phyloP scores from a whole-genome alignment of 1,284 basidiomycete genomes.

The Coriolopsis trogii region DNA sequence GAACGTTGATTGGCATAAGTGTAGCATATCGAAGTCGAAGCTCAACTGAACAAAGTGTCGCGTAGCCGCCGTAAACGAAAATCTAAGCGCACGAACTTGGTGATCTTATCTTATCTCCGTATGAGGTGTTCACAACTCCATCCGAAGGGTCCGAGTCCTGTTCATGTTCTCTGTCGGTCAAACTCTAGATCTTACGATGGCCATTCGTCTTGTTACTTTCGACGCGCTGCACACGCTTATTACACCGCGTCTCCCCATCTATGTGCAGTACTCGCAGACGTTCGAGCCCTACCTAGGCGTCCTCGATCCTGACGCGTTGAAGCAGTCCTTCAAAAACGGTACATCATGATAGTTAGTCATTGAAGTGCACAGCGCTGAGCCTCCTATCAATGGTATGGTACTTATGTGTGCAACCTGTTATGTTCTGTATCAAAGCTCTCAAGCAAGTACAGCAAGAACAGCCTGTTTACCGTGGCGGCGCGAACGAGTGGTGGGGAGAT shows the following conservation, averaged over 20 bases:
- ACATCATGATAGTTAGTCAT: slow-evolving; percentile 16
- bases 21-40: too few species aligned
- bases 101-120: too few species aligned
- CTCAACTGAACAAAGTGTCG: too few species aligned
- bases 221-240: slow-evolving; percentile 74
- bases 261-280: slow-evolving; percentile 67
- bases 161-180: too few species aligned
- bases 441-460: slow-evolving; percentile 59
- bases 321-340: slow-evolving; percentile 70
- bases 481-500: slow-evolving; percentile 69
- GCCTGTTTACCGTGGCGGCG: slow-evolving; percentile 55
- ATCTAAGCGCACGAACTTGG: neutral
- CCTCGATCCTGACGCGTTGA: slow-evolving; percentile 54
- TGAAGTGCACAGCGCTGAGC: neutral
- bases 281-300: slow-evolving; percentile 66
- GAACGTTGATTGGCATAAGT: too few species aligned
- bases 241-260: slow-evolving; percentile 62
- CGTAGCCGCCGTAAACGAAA: too few species aligned
- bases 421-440: too few species aligned
- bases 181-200: slow-evolving; percentile 36
- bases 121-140: too few species aligned
- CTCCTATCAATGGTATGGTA: too few species aligned
- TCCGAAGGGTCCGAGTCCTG: too few species aligned
- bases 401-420: too few species aligned
- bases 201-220: slow-evolving; percentile 66